Base-by-base conservation (phyloP, 2,329 filamentous ascomycete species). In the Cytospora paraplurivora region DNA sequence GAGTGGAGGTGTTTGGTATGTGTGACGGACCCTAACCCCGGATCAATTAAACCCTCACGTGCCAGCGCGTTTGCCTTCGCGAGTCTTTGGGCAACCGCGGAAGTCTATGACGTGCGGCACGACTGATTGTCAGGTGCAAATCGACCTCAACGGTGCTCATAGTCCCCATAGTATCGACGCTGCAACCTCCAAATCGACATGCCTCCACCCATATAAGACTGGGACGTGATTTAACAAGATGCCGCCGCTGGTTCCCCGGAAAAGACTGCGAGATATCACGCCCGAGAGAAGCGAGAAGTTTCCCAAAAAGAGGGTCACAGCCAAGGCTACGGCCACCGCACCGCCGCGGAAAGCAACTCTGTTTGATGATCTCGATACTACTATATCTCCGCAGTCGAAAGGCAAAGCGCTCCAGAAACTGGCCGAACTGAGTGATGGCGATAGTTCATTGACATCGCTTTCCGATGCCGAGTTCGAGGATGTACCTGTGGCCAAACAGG, bases 161-260 rank as follows among this genome's bases (percentile, higher is more conserved):
- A 17, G n/a, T n/a, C 10, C 6, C 27, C 4, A 15, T 38, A 32
- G 11, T 17, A n/a, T 33, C 32, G 17, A 33, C 34, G 11, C n/a
- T 37, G 51, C 4, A 21, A n/a, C 15, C 17, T 4, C 32, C 15
- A 53, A 1, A 32, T 6, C 51, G 37, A 55, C 4, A 61, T 61
- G 59, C 37, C 38, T 38, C 37, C 32, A 50, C 10, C 7, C 33
- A 13, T 37, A 55, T 37, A 55, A n/a, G 4, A n/a, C 11, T 7
- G 27, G 41, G 34, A 33, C 19, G n/a, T 41, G 15, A 11, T 54
- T 21, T 33, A 35, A 56, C 59, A 74, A 56, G 49, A 92, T 92
- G 89, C 88, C 89, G 71, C 88, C 89, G 32, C 78, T 84, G 68
- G 80, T 91, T 17, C 81, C 87, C 56, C 86, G 87, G 69, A 93